Evolutionary conservation across 768 basidiomycete species (phyloP).

Genomic region (Leccinum subgranulosum): DNA sequence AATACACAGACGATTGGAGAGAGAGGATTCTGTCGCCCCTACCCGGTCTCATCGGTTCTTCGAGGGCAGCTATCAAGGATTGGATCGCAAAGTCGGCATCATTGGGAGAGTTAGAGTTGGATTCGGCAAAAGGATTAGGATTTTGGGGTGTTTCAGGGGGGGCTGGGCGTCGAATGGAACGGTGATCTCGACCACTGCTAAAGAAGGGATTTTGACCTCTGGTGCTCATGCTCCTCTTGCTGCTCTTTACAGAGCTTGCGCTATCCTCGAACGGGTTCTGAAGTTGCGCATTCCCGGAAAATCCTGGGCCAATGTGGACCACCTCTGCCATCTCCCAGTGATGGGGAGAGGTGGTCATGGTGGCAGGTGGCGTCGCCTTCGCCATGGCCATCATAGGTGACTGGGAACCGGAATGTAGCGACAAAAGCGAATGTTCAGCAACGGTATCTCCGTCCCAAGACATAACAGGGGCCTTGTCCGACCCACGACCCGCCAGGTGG

Average conservation of each 20-base stretch:
- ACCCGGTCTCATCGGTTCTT: constrained; percentile 43
- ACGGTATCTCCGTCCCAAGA: constrained; percentile 54
- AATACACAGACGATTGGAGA: constrained; percentile 50
- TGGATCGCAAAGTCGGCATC: constrained; percentile 41
- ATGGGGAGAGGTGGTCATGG: constrained; percentile 45
- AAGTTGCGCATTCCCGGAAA: constrained; percentile 6
- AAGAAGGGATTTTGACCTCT: constrained; percentile 38
- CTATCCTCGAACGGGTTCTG: constrained; percentile 28
- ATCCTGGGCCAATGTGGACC: constrained; percentile 32
- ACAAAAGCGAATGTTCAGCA: constrained; percentile 48
- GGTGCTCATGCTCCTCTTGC: not conserved
- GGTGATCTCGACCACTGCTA: constrained; percentile 37
- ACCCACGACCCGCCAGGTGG: constrained; percentile 42
- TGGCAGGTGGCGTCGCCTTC: constrained; percentile 61
- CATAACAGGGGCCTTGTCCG: constrained; percentile 35
- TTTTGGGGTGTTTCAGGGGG: constrained; percentile 8
- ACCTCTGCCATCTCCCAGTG: constrained; percentile 72
- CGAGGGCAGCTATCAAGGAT: constrained; percentile 68
- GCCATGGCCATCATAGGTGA: constrained; percentile 47
- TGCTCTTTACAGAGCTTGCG: constrained; percentile 14
- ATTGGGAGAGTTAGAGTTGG: constrained; percentile 15
- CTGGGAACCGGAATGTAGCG: constrained; percentile 43
- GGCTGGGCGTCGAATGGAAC: constrained; percentile 17
- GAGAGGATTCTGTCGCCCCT: constrained; percentile 53
- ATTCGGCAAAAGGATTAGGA: constrained; percentile 45